Percentiles rank a stretch among this genome's conserved stretches.
Evolutionary conservation across 108 stramenopile genomes (phyloP).

Genomic region (Aurantiochytrium sp.): DNA sequence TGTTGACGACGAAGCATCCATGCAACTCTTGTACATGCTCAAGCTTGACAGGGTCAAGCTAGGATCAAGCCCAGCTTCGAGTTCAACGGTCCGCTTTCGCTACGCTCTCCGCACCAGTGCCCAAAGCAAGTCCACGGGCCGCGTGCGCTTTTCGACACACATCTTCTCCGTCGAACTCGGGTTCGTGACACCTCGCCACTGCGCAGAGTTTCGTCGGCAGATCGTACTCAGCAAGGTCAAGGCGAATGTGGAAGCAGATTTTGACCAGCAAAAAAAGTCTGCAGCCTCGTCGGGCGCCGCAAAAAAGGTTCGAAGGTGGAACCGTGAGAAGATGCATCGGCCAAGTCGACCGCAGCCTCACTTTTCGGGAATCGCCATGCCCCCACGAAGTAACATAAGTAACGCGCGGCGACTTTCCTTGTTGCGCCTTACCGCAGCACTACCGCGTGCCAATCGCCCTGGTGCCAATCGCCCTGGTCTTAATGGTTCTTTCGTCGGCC

Average conservation of each 20-base stretch:
- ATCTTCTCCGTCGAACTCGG: neutral
- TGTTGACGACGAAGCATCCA: neutral
- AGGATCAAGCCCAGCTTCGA: neutral
- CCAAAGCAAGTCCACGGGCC: neutral
- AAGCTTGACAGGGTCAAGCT: neutral
- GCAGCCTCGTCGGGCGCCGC: neutral
- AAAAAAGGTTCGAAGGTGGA: neutral
- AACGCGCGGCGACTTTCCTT: too few species aligned
- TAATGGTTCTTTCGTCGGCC: neutral
- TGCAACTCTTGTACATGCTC: neutral
- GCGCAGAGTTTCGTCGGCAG: neutral
- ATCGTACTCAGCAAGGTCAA: neutral
- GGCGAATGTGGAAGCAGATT: neutral
- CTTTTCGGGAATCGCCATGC: too few species aligned
- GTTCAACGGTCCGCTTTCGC: neutral
- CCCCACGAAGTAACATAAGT: too few species aligned
- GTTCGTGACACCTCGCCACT: neutral
- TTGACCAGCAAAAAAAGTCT: neutral
- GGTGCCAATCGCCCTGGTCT: neutral
- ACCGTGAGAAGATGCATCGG: too few species aligned
- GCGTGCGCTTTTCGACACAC: neutral
- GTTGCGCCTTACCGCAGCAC: too few species aligned
- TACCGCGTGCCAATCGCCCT: neutral
- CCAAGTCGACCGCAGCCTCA: too few species aligned
- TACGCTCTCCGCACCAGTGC: neutral